phyloP scores from a whole-genome alignment of 1,284 basidiomycete genomes.

The Leucocoprinus gongylophorus region DNA sequence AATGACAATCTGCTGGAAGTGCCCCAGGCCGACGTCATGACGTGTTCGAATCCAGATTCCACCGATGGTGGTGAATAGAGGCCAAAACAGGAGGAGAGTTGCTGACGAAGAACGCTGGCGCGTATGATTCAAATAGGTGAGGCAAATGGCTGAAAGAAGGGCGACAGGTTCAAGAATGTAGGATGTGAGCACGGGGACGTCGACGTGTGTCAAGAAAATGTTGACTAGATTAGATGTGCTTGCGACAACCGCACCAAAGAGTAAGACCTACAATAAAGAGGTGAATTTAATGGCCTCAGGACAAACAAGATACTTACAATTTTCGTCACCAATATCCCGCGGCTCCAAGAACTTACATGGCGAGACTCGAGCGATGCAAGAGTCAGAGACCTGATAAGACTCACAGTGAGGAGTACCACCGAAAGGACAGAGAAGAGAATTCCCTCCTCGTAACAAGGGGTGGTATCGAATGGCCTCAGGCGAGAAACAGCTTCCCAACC shows the following conservation, averaged over 20 bases:
- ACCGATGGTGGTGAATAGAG: conserved; percentile 51
- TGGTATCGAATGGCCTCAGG: conserved; percentile 68
- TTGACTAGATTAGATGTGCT: conserved; percentile 38
- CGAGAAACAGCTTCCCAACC: conserved; percentile 62
- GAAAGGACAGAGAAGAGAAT: conserved; percentile 52
- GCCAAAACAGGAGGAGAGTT: conserved; percentile 79
- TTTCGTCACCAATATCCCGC: conserved; percentile 48
- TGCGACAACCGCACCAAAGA: conserved; percentile 34
- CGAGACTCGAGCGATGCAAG: conserved; percentile 20
- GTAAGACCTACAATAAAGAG: conserved; percentile 33
- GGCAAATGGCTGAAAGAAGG: conserved; percentile 36
- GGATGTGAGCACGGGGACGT: conserved; percentile 47
- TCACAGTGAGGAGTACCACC: conserved; percentile 40
- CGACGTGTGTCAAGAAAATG: conserved; percentile 28
- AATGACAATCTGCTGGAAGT: conserved; percentile 32
- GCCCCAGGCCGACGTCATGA: conserved; percentile 24
- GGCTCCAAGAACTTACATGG: conserved; percentile 27
- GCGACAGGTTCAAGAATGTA: conserved; percentile 56
- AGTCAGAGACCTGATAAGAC: conserved; percentile 32
- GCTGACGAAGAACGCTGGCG: conserved; percentile 75
- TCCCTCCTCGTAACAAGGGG: conserved; percentile 79
- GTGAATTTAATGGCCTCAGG: conserved; percentile 7
- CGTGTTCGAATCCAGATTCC: conserved; percentile 61
- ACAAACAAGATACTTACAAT: conserved; percentile 41
- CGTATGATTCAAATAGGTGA: conserved; percentile 69